phyloP scores from a whole-genome alignment of 2,329 filamentous ascomycete genomes.

The Aureobasidium pullulans region DNA sequence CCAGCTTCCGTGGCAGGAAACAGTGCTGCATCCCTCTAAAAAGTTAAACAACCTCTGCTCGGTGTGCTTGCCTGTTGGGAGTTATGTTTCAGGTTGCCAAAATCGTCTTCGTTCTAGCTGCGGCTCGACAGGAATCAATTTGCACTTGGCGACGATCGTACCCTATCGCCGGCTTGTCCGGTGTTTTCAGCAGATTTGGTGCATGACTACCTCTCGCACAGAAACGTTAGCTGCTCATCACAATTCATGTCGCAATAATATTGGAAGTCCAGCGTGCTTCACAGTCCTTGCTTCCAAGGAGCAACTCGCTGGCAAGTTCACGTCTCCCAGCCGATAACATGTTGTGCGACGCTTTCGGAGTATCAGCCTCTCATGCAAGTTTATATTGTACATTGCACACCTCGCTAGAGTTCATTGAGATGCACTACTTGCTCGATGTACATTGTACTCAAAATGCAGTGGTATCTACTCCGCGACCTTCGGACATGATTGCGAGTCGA shows the following conservation, averaged over 20 bases:
- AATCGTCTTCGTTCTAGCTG: background rate
- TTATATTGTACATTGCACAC: background rate
- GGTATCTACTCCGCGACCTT: background rate
- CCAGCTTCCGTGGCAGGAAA: conserved; percentile 1
- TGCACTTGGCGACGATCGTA: background rate
- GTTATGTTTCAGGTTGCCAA: background rate
- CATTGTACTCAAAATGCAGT: background rate
- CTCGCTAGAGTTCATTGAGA: background rate
- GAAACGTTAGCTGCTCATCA: conserved; percentile 11
- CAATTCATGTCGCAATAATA: background rate
- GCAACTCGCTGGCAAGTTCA: background rate
- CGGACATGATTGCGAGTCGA: background rate
- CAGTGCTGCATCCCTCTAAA: background rate
- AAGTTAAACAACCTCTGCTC: background rate
- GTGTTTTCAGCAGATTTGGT: conserved; percentile 12
- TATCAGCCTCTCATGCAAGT: background rate
- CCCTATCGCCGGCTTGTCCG: background rate
- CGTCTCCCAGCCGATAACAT: background rate
- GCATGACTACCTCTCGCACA: background rate
- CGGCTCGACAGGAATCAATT: background rate
- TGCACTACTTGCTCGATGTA: background rate
- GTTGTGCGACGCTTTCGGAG: background rate
- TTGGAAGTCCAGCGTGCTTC: background rate
- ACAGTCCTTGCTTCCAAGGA: background rate
- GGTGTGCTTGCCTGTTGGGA: background rate